Evolutionary conservation across 345 rosid genomes (phyloP).

Genomic region (Eucalyptus grandis): DNA sequence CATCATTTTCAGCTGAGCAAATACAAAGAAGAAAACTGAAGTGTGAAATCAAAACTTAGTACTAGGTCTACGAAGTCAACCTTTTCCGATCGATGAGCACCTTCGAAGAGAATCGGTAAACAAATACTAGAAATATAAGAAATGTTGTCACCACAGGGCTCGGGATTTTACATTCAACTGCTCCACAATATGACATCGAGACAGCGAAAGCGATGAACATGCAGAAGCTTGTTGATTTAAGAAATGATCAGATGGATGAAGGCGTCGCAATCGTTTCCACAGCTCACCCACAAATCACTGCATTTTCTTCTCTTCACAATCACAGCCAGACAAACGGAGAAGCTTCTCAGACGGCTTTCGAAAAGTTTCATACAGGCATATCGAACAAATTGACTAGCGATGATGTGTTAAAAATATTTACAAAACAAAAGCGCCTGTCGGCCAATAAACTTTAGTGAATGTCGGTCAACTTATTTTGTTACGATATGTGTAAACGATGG

Average conservation of each 20-base stretch:
- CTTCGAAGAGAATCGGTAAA: background rate
- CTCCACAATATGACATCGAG: background rate
- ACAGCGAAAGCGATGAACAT: background rate
- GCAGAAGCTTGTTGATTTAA: background rate
- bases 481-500: background rate
- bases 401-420: background rate
- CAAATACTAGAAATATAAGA: background rate
- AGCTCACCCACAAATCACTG: background rate
- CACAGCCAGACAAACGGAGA: background rate
- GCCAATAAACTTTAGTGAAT: background rate
- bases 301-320: background rate
- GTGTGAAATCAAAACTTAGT: background rate
- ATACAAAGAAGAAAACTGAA: background rate
- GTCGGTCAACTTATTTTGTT: background rate
- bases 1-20: background rate
- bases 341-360: background rate
- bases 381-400: background rate
- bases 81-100: background rate
- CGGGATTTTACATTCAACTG: background rate
- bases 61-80: background rate
- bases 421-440: background rate
- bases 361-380: background rate
- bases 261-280: background rate
- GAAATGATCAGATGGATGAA: background rate
- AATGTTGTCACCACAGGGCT: background rate